Conservation (phyloP, 2,329 filamentous ascomycete genomes). For the Tolypocladium album region DNA sequence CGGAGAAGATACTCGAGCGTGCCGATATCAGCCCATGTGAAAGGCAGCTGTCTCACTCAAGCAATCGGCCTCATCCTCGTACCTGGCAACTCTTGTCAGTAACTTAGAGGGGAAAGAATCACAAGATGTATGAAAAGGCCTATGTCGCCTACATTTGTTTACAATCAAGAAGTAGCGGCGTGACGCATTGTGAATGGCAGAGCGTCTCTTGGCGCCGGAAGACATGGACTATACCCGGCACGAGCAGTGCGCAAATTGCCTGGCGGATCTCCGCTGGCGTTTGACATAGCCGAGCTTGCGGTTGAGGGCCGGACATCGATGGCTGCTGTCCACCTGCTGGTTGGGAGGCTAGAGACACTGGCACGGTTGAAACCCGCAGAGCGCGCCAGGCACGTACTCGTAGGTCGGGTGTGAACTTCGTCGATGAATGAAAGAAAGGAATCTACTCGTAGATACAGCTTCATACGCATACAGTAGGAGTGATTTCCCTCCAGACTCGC, state of each 20-base stretch:
- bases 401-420: too few relatives aligned
- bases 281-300: not conserved
- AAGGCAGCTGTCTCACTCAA: not conserved
- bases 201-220: not conserved
- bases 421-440: too few relatives aligned
- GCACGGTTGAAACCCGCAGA: not conserved
- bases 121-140: too few relatives aligned
- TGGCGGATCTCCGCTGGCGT: not conserved
- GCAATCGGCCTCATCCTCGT: not conserved
- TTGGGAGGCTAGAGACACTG: not conserved
- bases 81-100: not conserved
- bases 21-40: not conserved
- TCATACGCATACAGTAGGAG: too few relatives aligned
- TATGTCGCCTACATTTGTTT: not conserved
- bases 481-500: not conserved
- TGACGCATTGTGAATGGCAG: not conserved
- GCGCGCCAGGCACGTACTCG: too few relatives aligned
- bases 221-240: not conserved
- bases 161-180: not conserved
- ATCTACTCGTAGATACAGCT: too few relatives aligned
- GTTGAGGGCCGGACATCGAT: not conserved
- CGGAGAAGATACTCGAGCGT: not conserved
- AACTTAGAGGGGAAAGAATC: not conserved
- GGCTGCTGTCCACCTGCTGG: not conserved
- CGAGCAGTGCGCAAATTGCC: not conserved